phyloP scores from a whole-genome alignment of 208 protist species.

The Plasmodiophora brassicae region DNA sequence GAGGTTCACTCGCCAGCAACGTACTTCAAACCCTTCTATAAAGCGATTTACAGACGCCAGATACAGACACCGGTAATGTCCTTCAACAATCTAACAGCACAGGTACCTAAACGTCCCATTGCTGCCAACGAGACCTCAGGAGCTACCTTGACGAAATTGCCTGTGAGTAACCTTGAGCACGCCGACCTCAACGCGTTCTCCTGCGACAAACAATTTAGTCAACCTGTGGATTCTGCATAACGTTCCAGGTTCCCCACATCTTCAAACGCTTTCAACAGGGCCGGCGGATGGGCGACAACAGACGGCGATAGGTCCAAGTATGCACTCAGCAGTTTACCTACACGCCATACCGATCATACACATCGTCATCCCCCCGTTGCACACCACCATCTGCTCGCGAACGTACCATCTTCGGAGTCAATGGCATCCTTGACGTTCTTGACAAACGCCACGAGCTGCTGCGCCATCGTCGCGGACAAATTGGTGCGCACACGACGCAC shows the following conservation, averaged over 20 bases:
- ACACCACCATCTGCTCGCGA: not conserved
- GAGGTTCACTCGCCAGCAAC: not conserved
- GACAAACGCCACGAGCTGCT: not conserved
- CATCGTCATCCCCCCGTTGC: no score
- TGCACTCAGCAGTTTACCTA: not conserved
- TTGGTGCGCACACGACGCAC: no score
- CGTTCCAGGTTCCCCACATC: not conserved
- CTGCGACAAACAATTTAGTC: not conserved
- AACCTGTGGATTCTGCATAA: not conserved
- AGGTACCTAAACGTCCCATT: not conserved
- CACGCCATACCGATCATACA: not conserved
- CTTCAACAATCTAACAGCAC: not conserved
- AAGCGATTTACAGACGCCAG: not conserved
- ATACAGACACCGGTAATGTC: not conserved
- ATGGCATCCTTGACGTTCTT: not conserved
- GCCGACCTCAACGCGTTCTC: not conserved
- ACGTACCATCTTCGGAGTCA: not conserved
- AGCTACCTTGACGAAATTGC: not conserved
- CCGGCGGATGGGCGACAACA: not conserved
- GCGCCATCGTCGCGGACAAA: no score
- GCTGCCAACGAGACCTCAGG: not conserved
- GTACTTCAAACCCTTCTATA: constrained; percentile 20
- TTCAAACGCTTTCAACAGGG: not conserved
- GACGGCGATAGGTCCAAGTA: not conserved
- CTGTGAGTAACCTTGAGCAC: not conserved